Evolutionary conservation across 2,329 filamentous ascomycete genomes (phyloP), one percentile per base, ranked within the genome.

Genomic region (Cladophialophora immunda): DNA sequence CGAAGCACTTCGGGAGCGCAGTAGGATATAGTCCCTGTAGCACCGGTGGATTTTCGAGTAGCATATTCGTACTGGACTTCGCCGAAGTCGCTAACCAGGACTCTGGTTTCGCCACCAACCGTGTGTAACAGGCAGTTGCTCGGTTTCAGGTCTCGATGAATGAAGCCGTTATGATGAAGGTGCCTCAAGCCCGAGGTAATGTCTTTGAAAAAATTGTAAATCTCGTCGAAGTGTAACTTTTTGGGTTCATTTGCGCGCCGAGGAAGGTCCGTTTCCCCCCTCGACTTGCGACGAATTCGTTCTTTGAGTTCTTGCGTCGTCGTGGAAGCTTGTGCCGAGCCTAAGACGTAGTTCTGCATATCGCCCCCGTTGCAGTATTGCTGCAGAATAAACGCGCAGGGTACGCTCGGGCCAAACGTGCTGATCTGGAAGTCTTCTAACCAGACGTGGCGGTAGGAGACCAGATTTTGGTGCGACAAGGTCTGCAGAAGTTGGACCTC

Each of bases 371-470:
- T 98, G 81, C 96, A 99, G 75, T 97, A 99, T 76, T 99, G 94
- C 76, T 99, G 95, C 7, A 99, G 85, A 65, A 99, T 99, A 77
- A 97, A 99, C 4, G 94, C 93, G 74, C 94, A 98, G 11, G 93
- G 93, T 0, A 99, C 93, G 62, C 89, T 93, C 0, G 96, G 95
- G 0, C 93, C 92, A 77, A 99, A 99, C 1, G 87, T 90, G 69
- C 87, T 94, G 60, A 97, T 87, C 72, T 91, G 88, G 61, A 91
- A 90, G 77, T 97, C 91, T 78, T 99, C 94, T 17, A 99, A 85
- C 95, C 95, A 99, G 34, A 97, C 95, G 79, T 98, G 95, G 6
- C 94, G 90, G 77, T 99, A 99, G 0, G 94, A 97, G 0, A 99
- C 95, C 8, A 99, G 84, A 70, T 99, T 99, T 65, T 94, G 92